Evolutionary conservation across 768 basidiomycete genomes (phyloP), one percentile per base, ranked within the genome.

Genomic region (Mycena filopes): DNA sequence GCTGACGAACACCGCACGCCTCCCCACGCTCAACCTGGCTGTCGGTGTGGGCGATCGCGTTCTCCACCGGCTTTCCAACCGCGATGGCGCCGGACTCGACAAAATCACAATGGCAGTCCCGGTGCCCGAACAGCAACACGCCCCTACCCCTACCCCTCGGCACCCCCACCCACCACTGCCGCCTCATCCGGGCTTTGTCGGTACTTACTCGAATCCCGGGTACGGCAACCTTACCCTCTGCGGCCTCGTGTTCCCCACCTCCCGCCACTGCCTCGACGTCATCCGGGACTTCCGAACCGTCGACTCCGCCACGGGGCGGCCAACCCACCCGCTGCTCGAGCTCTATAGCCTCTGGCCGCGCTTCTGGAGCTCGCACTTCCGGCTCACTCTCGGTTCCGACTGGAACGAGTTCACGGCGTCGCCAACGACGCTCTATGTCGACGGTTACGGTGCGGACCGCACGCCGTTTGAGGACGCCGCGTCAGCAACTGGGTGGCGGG

Each of bases 221-320:
- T 84, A 84, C 40, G 79, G 78, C 42, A 54, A 73, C 2, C 60
- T 83, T 47, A 76, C 74, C 3, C 72, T 84, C 20, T 84, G 82
- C 55, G 67, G 74, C 41, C 67, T 76, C 46, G 60, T 10, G 68
- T 71, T 60, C 36, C 46, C 10, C 76, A 77, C 1, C 36, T 65
- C 2, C 65, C 71, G 23, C 77, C 76, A 51, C 38, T 65, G 49
- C 16, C 33, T 21, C 72, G 54, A 29, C 23, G 41, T 79, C n/a
- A 68, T 70, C 18, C 66, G 69, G 10, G 68, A 76, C 23, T 81
- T 80, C 58, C 16, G 72, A 20, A 29, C 63, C 10, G 66, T 78
- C 18, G 75, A 78, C n/a, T 8, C 66, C 31, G 4, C 71, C 6
- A 23, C 55, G 1, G 57, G 57, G 2, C 41, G 13, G 31, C 48